Evolutionary conservation across 2,329 filamentous ascomycete species (phyloP).

Genomic region (Ophiocordyceps unilateralis): DNA sequence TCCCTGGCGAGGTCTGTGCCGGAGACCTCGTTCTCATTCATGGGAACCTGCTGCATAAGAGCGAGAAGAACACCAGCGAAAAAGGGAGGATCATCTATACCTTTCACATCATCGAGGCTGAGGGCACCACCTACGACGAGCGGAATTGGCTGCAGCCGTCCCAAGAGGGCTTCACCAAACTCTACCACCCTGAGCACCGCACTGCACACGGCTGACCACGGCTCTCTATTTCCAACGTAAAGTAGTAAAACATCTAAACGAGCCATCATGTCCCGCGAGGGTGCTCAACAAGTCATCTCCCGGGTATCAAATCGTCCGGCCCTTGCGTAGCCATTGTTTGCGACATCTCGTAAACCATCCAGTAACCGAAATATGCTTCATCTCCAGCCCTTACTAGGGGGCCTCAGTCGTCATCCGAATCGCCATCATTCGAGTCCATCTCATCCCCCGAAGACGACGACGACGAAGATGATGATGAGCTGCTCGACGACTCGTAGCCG

Average conservation of each 20-base stretch:
- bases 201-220: neutral
- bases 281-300: conserved; percentile 1
- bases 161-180: conserved; percentile 56
- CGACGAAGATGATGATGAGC: conserved; percentile 23
- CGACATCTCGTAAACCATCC: neutral
- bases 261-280: conserved; percentile 1
- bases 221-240: neutral
- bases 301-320: conserved; percentile 3
- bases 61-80: conserved; percentile 72
- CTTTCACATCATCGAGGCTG: conserved; percentile 87
- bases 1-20: conserved; percentile 74
- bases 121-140: conserved; percentile 57
- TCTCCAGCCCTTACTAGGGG: neutral
- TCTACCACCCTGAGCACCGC: conserved; percentile 19
- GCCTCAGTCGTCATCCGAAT: neutral
- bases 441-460: conserved; percentile 20
- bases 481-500: conserved; percentile 19
- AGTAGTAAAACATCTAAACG: conserved; percentile 1
- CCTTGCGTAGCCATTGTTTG: conserved; percentile 1
- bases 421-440: conserved; percentile 14
- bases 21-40: conserved; percentile 87
- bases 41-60: conserved; percentile 90
- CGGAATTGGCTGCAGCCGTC: conserved; percentile 90
- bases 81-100: conserved; percentile 93
- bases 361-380: neutral